phyloP scores from a whole-genome alignment of 225 moss, liverwort and hornwort genomes.

The Rhytidiadelphus loreus region DNA sequence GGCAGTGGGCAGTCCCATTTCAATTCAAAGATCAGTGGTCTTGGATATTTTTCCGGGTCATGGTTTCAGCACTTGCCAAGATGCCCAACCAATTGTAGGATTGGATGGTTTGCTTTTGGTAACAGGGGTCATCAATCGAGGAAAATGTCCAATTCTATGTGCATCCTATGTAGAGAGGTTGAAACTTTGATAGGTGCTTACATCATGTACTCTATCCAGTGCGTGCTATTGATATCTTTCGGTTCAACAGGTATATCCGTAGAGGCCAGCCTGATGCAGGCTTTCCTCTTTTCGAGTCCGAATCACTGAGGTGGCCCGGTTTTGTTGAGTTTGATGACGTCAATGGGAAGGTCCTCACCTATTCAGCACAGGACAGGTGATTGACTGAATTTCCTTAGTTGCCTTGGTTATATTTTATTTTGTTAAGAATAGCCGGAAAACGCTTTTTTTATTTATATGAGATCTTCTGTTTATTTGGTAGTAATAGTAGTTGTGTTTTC shows the following conservation, averaged over 20 bases:
- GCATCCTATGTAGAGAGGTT: background rate
- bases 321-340: slow-evolving; percentile 98
- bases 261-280: slow-evolving; percentile 82
- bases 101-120: background rate
- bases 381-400: background rate
- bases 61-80: background rate
- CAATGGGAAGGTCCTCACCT: slow-evolving; percentile 90
- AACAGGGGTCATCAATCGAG: background rate
- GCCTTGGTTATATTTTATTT: background rate
- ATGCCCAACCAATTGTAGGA: background rate
- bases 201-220: background rate
- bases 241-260: slow-evolving; percentile 57
- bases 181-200: background rate
- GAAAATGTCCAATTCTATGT: background rate
- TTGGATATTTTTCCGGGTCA: no score
- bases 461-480: no score
- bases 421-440: background rate
- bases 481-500: no score
- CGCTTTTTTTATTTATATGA: no score
- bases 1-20: background rate
- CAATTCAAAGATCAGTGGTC: no score
- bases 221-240: background rate
- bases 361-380: slow-evolving; percentile 84
- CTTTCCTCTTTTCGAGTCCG: slow-evolving; percentile 84
- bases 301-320: slow-evolving; percentile 87